Conservation (phyloP, 2,329 filamentous ascomycete genomes). For the Fusarium begoniae region DNA sequence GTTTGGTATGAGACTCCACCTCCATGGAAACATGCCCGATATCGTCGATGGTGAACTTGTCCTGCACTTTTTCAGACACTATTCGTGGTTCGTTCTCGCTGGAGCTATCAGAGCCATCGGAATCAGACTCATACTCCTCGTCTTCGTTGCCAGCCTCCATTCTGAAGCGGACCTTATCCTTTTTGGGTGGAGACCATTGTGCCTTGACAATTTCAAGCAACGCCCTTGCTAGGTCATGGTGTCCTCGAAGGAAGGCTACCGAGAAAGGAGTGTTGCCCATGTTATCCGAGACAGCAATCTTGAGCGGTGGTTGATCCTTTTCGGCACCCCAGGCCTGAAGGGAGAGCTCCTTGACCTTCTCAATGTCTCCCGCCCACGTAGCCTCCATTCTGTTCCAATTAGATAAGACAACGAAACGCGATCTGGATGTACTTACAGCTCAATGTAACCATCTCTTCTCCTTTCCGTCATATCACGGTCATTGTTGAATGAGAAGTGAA, state of each 20-base stretch:
- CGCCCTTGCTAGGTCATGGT: constrained; percentile 68
- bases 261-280: constrained; percentile 68
- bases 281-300: constrained; percentile 67
- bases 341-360: constrained; percentile 71
- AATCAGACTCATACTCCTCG: constrained; percentile 49
- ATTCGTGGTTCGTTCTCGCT: constrained; percentile 55
- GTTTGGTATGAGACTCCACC: constrained; percentile 70
- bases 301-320: constrained; percentile 66
- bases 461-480: constrained; percentile 65
- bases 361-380: constrained; percentile 74
- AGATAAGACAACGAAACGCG: not conserved
- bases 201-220: constrained; percentile 76
- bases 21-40: constrained; percentile 74
- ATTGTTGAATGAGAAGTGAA: constrained; percentile 60
- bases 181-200: constrained; percentile 70
- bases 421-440: constrained; percentile 60
- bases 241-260: constrained; percentile 72
- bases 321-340: constrained; percentile 66
- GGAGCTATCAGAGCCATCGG: constrained; percentile 38
- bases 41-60: constrained; percentile 79
- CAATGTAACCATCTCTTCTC: constrained; percentile 67
- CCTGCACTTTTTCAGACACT: constrained; percentile 66
- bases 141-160: constrained; percentile 51
- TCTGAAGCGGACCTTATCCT: constrained; percentile 60
- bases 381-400: constrained; percentile 68